These are phyloP conservation scores for Scenedesmus sp. DNA, from an alignment of 163 green algal species.

Conservation along the genomic window DNA sequence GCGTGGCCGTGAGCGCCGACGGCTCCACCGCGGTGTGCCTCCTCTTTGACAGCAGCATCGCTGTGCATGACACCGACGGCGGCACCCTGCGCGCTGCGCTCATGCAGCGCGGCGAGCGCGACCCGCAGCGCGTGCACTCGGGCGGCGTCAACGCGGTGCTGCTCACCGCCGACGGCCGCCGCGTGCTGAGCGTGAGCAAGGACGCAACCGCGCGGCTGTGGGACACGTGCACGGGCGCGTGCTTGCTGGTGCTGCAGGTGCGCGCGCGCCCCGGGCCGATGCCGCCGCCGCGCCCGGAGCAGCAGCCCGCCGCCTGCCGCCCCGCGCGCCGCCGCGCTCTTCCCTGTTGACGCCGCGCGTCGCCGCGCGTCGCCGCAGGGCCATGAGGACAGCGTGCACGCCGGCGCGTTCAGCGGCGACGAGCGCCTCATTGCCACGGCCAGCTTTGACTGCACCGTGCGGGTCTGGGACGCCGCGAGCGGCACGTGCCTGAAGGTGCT, in stretches of 20 bases:
- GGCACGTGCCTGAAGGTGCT: slow-evolving; percentile 38
- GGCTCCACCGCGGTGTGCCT: slow-evolving; percentile 61
- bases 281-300: too few species aligned
- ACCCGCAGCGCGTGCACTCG: slow-evolving; percentile 56
- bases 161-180: slow-evolving; percentile 16
- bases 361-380: slow-evolving; percentile 32
- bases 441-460: slow-evolving; percentile 35
- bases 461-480: slow-evolving; percentile 20
- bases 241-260: slow-evolving; percentile 37
- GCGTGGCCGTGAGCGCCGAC: slow-evolving; percentile 63
- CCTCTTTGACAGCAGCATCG: slow-evolving; percentile 80
- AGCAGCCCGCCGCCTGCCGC: too few species aligned
- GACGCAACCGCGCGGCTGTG: slow-evolving; percentile 73
- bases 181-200: slow-evolving; percentile 25
- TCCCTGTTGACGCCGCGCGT: too few species aligned
- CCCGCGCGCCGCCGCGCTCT: too few species aligned
- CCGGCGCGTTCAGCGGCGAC: slow-evolving; percentile 48
- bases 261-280: too few species aligned
- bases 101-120: slow-evolving; percentile 50
- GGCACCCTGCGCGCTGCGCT: slow-evolving; percentile 52
- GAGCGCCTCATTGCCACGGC: slow-evolving; percentile 43
- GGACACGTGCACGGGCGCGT: slow-evolving; percentile 52
- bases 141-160: slow-evolving; percentile 72
- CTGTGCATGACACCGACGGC: slow-evolving; percentile 68
- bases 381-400: slow-evolving; percentile 52